These are phyloP conservation scores for Prototheca cutis DNA, from an alignment of 163 green algal genomes.

Conservation along the genomic window DNA sequence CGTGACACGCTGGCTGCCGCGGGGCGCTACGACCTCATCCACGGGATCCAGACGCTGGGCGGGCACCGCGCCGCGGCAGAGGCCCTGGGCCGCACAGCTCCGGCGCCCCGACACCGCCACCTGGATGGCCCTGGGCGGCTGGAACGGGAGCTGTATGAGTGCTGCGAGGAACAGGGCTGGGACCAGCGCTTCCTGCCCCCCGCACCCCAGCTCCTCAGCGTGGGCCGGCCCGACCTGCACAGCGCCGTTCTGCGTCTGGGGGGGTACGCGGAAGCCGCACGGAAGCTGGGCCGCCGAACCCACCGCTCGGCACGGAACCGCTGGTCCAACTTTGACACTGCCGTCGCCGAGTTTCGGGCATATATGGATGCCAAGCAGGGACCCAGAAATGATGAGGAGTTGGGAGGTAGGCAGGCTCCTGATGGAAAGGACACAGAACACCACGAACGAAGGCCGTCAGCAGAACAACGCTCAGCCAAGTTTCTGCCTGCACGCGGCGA, in stretches of 20 bases:
- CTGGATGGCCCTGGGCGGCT: neutral
- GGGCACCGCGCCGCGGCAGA: conserved; percentile 19
- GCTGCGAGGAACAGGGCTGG: neutral
- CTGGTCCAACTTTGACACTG: conserved; percentile 2
- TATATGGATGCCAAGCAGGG: neutral
- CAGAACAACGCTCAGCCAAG: neutral
- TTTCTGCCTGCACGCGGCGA: conserved; percentile 11
- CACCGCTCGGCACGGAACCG: neutral
- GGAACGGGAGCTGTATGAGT: conserved; percentile 4
- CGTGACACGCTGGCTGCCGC: conserved; percentile 15
- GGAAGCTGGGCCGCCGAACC: neutral
- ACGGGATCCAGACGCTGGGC: conserved; percentile 25
- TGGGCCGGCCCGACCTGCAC: conserved; percentile 6
- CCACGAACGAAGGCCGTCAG: too few species aligned
- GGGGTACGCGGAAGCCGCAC: neutral
- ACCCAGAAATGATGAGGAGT: too few species aligned
- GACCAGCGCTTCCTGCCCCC: conserved; percentile 3
- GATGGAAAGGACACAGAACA: too few species aligned
- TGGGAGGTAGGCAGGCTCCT: too few species aligned
- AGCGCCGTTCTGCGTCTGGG: conserved; percentile 1
- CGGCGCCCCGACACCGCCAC: conserved; percentile 1
- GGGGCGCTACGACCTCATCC: conserved; percentile 33
- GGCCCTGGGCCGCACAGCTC: conserved; percentile 5
- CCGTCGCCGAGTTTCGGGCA: neutral
- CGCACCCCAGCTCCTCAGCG: neutral